phyloP scores from a whole-genome alignment of 2,329 filamentous ascomycete genomes.

The Paraphoma sp. region DNA sequence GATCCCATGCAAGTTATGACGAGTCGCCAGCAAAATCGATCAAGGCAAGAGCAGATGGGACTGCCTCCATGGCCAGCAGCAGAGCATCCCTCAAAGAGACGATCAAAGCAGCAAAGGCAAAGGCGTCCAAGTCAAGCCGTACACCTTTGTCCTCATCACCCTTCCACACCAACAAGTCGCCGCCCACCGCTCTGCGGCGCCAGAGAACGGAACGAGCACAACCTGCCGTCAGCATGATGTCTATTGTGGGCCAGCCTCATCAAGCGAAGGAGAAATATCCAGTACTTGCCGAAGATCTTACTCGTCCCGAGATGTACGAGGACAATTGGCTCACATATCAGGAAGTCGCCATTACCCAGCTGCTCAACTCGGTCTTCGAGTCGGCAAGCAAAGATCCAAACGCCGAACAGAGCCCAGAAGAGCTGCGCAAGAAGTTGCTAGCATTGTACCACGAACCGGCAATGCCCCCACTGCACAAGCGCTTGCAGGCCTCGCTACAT shows the following conservation, averaged over 20 bases:
- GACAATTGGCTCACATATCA: constrained; percentile 69
- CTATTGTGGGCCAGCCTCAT: constrained; percentile 38
- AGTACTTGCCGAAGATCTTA: constrained; percentile 61
- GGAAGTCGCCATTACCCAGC: constrained; percentile 66
- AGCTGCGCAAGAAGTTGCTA: constrained; percentile 58
- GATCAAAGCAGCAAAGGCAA: constrained; percentile 35
- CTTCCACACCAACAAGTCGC: constrained; percentile 45
- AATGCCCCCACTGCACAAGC: constrained; percentile 61
- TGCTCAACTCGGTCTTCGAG: constrained; percentile 64
- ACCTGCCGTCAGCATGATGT: constrained; percentile 42
- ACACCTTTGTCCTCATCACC: constrained; percentile 41
- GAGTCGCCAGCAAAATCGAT: constrained; percentile 44
- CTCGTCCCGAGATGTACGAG: constrained; percentile 65
- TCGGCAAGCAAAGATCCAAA: constrained; percentile 36
- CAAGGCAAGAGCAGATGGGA: constrained; percentile 36
- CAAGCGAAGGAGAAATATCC: constrained; percentile 54
- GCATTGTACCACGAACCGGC: constrained; percentile 60
- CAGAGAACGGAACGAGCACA: constrained; percentile 29
- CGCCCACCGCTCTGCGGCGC: constrained; percentile 42
- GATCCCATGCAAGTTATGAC: constrained; percentile 39
- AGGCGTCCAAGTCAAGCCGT: constrained; percentile 24
- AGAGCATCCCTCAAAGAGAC: constrained; percentile 29
- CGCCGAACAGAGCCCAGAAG: constrained; percentile 35
- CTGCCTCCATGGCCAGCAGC: constrained; percentile 34
- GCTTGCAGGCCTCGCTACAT: constrained; percentile 64